Conservation (phyloP, 1,139 yeast species). For the Trichomonascaceae sp. region DNA sequence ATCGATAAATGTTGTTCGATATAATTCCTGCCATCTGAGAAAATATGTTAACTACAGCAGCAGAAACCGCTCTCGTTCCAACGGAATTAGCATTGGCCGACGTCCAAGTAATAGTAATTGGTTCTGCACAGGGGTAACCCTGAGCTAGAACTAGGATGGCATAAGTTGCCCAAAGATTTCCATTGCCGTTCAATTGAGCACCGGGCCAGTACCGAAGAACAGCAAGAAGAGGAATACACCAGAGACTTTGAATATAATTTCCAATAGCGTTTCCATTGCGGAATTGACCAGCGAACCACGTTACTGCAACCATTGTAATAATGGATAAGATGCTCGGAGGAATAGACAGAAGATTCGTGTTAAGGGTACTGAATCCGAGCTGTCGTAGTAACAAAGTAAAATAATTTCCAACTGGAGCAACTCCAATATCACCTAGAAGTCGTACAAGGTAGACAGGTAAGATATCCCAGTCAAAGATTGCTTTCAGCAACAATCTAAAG, state of each 20-base stretch:
- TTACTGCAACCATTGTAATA: slow-evolving; percentile 11
- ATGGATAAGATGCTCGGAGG: slow-evolving; percentile 12
- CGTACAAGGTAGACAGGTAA: slow-evolving; percentile 54
- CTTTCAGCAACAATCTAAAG: slow-evolving; percentile 35
- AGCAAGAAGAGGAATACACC: slow-evolving; percentile 16
- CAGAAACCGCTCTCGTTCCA: slow-evolving; percentile 50
- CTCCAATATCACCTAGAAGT: slow-evolving; percentile 39
- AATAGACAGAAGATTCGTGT: slow-evolving; percentile 41
- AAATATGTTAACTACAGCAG: slow-evolving; percentile 56
- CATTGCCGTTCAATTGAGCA: slow-evolving; percentile 31
- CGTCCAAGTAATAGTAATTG: slow-evolving; percentile 53
- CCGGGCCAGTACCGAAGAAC: slow-evolving; percentile 27
- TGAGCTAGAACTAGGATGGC: slow-evolving; percentile 42
- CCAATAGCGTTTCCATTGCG: slow-evolving; percentile 11
- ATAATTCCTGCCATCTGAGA: slow-evolving; percentile 51
- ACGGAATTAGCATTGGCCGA: slow-evolving; percentile 58
- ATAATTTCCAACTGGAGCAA: slow-evolving; percentile 41
- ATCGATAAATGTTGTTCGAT: slow-evolving; percentile 47
- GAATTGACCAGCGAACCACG: slow-evolving; percentile 9
- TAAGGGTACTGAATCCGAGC: slow-evolving; percentile 52
- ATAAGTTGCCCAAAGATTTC: slow-evolving; percentile 47
- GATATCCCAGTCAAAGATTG: slow-evolving; percentile 47
- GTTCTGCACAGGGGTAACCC: slow-evolving; percentile 47
- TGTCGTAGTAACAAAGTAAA: slow-evolving; percentile 45
- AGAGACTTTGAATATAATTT: slow-evolving; percentile 18